Evolutionary conservation across 1,284 basidiomycete species (phyloP), one percentile per base, ranked within the genome.

Genomic region (Leccinum glutinopallens): DNA sequence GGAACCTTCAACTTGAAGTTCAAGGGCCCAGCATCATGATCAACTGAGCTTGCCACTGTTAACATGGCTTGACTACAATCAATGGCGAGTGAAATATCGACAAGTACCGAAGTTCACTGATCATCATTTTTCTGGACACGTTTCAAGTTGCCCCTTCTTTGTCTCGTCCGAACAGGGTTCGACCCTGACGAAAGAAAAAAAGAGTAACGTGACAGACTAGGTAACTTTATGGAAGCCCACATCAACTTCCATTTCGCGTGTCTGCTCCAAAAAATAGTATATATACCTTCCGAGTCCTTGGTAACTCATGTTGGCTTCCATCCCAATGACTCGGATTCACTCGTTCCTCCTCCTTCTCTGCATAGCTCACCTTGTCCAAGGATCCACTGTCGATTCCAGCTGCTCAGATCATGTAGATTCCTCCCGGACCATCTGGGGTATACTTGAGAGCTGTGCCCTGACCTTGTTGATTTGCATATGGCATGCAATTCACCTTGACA

Each of bases 281-380:
- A 4, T 49, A 5, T 22, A 46, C 17, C 46, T 49, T 6, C 19
- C 22, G 22, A 22, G 22, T 22, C 22, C 22, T 22, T 17, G 39
- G 39, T 17, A 39, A 41, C 7, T 41, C 15, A 41, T 41, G 39
- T 15, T 17, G 10, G 46, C 19, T 49, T 49, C 19, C 46, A 49
- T 2, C 46, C 5, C 46, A 10, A 49, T 49, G 43, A 49, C 43
- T 19, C n/a, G 43, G 53, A 29, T n/a, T 29, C 29, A 54, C 53
- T 54, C 29, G 53, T 2, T 32, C 15, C 29, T 56, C 17, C 15
- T 56, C 33, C 17, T 35, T 22, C 53, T 54, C 25, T 56, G 55
- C n/a, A 12, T 56, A 32, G 55, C 29, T 56, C 55, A 56, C n/a
- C 32, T 54, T 15, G 29, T 54, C 53, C 53, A 54, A n/a, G 53